Conservation (phyloP, 768 basidiomycete species). For the Lactifluus rugatus region DNA sequence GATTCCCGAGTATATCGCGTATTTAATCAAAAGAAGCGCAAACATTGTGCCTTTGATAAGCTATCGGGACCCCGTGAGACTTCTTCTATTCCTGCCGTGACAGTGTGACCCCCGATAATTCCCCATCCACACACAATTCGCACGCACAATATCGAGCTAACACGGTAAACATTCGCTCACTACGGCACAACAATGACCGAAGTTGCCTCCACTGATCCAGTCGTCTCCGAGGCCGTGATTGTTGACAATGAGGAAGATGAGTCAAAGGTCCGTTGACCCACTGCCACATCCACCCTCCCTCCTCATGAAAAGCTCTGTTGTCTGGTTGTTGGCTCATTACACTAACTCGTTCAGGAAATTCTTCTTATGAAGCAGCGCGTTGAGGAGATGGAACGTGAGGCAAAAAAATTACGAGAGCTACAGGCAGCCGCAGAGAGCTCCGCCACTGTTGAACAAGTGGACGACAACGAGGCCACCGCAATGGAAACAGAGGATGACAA, state of each 20-base stretch:
- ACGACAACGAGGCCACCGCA: conserved; percentile 37
- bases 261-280: conserved; percentile 25
- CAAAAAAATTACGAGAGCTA: conserved; percentile 76
- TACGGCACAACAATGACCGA: conserved; percentile 25
- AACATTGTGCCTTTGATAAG: too few relatives aligned
- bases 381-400: conserved; percentile 89
- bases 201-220: conserved; percentile 22
- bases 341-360: conserved; percentile 51
- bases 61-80: conserved; percentile 1
- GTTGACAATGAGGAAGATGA: conserved; percentile 30
- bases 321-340: neutral
- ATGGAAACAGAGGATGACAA: conserved; percentile 84
- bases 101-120: conserved; percentile 1
- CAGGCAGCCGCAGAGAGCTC: conserved; percentile 68
- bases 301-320: neutral
- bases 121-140: neutral
- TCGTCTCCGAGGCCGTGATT: conserved; percentile 21
- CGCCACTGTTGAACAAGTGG: conserved; percentile 35
- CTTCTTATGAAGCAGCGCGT: conserved; percentile 86
- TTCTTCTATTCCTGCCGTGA: neutral
- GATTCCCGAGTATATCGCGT: neutral
- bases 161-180: conserved; percentile 1
- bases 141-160: neutral
- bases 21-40: neutral
- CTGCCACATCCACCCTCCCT: neutral